Conservation (phyloP, 192 early-diverging fungal genomes). For the Coemansia sp. region DNA sequence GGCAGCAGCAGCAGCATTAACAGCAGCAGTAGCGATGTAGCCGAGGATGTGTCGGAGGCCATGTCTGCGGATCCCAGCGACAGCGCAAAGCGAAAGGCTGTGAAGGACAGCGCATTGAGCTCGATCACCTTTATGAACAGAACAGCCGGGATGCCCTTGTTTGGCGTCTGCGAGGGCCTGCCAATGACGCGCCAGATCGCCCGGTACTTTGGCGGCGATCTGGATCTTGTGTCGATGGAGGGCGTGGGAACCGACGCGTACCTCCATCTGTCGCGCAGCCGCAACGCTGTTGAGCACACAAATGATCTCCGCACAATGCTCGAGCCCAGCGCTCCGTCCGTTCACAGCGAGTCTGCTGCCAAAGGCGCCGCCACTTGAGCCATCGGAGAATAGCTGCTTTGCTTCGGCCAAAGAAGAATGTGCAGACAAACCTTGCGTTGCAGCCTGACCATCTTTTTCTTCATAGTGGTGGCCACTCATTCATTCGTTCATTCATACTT, state of each 20-base stretch:
- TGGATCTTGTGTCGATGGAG: constrained; percentile 67
- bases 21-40: constrained; percentile 4
- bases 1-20: not conserved
- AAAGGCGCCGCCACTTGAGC: constrained; percentile 5
- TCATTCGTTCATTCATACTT: constrained; percentile 1
- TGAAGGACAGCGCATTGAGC: constrained; percentile 27
- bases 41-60: not conserved
- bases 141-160: constrained; percentile 37
- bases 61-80: not conserved
- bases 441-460: no score
- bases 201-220: constrained; percentile 66
- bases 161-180: constrained; percentile 45
- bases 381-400: no score
- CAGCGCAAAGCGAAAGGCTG: constrained; percentile 9
- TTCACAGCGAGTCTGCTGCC: not conserved
- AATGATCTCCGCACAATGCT: constrained; percentile 39
- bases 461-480: not conserved
- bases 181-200: constrained; percentile 61
- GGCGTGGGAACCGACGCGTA: constrained; percentile 65
- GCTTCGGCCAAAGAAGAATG: not conserved
- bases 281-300: constrained; percentile 33
- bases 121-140: constrained; percentile 40
- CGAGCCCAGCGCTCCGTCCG: constrained; percentile 18
- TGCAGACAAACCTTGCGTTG: no score
- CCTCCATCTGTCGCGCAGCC: constrained; percentile 52